These are phyloP conservation scores for Microthlaspi erraticum DNA, from an alignment of 345 rosid species.

Conservation along the genomic window DNA sequence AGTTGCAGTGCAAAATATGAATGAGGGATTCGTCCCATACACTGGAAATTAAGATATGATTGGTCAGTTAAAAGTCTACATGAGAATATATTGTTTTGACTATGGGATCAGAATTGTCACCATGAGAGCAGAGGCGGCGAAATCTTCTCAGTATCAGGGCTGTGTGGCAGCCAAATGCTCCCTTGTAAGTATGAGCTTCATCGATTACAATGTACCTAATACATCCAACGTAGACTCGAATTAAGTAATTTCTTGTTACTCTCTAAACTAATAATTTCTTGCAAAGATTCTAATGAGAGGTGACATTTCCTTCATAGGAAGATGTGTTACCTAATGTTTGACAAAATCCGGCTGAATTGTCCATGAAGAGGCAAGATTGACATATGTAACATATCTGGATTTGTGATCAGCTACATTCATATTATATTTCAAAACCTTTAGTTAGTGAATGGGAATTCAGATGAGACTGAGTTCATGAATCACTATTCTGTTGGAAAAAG, in stretches of 20 bases:
- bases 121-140: conserved; percentile 82
- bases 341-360: conserved; percentile 74
- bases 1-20: conserved; percentile 92
- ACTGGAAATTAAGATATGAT: conserved; percentile 53
- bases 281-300: background rate
- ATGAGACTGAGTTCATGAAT: conserved; percentile 28
- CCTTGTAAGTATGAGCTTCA: conserved; percentile 95
- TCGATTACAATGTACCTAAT: conserved; percentile 85
- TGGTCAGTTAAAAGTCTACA: conserved; percentile 15
- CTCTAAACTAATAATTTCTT: conserved; percentile 20
- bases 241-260: background rate
- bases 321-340: conserved; percentile 73
- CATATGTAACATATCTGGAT: conserved; percentile 96
- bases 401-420: conserved; percentile 80
- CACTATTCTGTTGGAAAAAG: conserved; percentile 25
- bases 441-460: conserved; percentile 27
- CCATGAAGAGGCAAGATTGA: conserved; percentile 83
- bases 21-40: conserved; percentile 78
- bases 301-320: conserved; percentile 1
- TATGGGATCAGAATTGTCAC: conserved; percentile 48
- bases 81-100: conserved; percentile 20
- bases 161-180: conserved; percentile 97
- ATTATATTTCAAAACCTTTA: conserved; percentile 26
- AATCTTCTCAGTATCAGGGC: conserved; percentile 96
- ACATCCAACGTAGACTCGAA: background rate